Evolutionary conservation across 495 filamentous ascomycete species (phyloP).

Genomic region (Parmelia sp.): DNA sequence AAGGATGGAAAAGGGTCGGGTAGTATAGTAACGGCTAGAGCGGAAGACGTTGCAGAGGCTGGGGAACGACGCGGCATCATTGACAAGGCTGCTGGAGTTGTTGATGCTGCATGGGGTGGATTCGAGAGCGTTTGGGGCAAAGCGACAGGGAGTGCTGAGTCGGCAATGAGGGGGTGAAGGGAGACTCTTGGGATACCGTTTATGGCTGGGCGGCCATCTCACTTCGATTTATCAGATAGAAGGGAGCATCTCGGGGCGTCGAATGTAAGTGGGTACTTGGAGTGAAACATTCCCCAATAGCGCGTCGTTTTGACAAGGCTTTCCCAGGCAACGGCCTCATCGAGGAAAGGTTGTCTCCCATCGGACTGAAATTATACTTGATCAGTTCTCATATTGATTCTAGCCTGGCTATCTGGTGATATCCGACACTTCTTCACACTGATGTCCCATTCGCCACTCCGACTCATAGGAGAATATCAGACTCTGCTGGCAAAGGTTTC

Average conservation of each 20-base stretch:
- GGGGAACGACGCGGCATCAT: conserved; percentile 15
- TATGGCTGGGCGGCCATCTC: background rate
- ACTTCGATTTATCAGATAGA: background rate
- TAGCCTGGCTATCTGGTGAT: background rate
- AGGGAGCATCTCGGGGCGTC: background rate
- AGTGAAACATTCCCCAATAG: background rate
- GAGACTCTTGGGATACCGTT: background rate
- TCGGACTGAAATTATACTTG: background rate
- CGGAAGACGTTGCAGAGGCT: conserved; percentile 16
- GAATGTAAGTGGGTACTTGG: background rate
- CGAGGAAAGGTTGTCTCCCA: background rate
- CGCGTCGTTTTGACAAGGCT: background rate
- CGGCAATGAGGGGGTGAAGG: conserved; percentile 3
- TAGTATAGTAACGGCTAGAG: conserved; percentile 4
- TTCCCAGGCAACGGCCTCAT: background rate
- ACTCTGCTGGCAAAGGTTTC: background rate
- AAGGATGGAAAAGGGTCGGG: conserved; percentile 9
- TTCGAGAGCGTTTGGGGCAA: conserved; percentile 64
- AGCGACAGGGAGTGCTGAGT: conserved; percentile 34
- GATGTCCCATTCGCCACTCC: background rate
- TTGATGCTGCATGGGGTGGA: conserved; percentile 30
- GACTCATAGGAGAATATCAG: background rate
- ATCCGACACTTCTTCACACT: background rate
- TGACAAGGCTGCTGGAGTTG: conserved; percentile 12
- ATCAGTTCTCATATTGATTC: background rate